Conservation (phyloP, 148 eudicot species). For the Vaccinium vitisidaea region DNA sequence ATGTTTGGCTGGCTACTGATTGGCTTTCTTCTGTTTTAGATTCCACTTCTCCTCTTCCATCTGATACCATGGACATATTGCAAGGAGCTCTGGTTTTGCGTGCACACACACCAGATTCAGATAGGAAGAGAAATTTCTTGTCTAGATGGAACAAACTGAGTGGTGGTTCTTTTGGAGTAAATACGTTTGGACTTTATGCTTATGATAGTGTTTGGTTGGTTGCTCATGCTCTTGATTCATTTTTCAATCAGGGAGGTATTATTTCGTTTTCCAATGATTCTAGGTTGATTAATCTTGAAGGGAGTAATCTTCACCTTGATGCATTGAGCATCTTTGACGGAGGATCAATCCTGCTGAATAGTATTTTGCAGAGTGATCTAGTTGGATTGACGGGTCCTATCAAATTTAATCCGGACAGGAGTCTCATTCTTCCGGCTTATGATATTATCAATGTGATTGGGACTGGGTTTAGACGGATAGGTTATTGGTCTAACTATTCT, state of each 20-base stretch:
- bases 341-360: slow-evolving; percentile 58
- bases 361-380: slow-evolving; percentile 59
- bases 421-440: slow-evolving; percentile 64
- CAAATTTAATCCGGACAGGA: slow-evolving; percentile 58
- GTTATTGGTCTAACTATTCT: slow-evolving; percentile 88
- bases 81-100: slow-evolving; percentile 87
- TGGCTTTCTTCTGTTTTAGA: slow-evolving; percentile 84
- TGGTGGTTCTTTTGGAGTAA: slow-evolving; percentile 61
- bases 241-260: slow-evolving; percentile 64
- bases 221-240: slow-evolving; percentile 86
- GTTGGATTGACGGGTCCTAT: slow-evolving; percentile 74
- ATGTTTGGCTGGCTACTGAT: slow-evolving; percentile 90
- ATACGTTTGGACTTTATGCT: slow-evolving; percentile 79
- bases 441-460: slow-evolving; percentile 87
- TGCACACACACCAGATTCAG: slow-evolving; percentile 62
- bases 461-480: slow-evolving; percentile 64
- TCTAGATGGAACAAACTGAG: slow-evolving; percentile 60
- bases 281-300: slow-evolving; percentile 25
- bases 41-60: slow-evolving; percentile 49
- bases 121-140: slow-evolving; percentile 43
- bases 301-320: slow-evolving; percentile 52
- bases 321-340: slow-evolving; percentile 68
- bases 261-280: slow-evolving; percentile 73
- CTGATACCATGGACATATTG: slow-evolving; percentile 43
- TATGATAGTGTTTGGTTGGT: slow-evolving; percentile 84